A percentile compares a stretch with the other conserved stretches of the same genome.
These are phyloP conservation scores for Hyaloperonospora arabidopsidis DNA, from an alignment of 352 stramenopile species.

Conservation along the genomic window DNA sequence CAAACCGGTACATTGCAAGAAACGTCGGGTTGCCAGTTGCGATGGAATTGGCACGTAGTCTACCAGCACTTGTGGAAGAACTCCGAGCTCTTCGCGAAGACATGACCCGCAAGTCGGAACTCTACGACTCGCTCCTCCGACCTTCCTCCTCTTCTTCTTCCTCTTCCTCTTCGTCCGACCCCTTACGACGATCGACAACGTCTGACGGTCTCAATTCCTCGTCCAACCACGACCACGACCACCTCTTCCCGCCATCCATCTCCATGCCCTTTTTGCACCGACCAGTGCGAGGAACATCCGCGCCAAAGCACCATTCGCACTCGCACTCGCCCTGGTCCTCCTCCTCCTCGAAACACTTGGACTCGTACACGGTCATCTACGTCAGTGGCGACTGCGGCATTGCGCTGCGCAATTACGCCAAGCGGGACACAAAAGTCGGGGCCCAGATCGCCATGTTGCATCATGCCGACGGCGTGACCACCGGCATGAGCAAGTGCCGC, in stretches of 20 bases:
- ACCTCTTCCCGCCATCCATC: conserved; percentile 27
- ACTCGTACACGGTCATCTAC: conserved; percentile 72
- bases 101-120: conserved; percentile 63
- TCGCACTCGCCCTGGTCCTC: conserved; percentile 6
- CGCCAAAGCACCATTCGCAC: conserved; percentile 3
- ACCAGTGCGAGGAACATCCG: conserved; percentile 15
- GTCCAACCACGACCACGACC: conserved; percentile 65
- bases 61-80: conserved; percentile 57
- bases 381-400: conserved; percentile 78
- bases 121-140: conserved; percentile 49
- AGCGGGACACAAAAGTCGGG: conserved; percentile 51
- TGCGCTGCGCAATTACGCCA: conserved; percentile 73
- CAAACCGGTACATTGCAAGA: too few species aligned
- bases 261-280: too few species aligned
- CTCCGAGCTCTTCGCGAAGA: conserved; percentile 50
- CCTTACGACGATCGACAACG: conserved; percentile 17
- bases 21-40: too few species aligned
- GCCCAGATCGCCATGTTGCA: conserved; percentile 76
- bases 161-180: not conserved
- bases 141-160: not conserved
- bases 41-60: conserved; percentile 45
- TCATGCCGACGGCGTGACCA: conserved; percentile 67
- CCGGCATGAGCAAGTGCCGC: conserved; percentile 66
- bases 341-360: conserved; percentile 9
- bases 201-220: too few species aligned